Percentiles rank a stretch among this genome's conserved stretches.
phyloP scores from a whole-genome alignment of 208 protist species.

The Jaenimonas drosophilae region DNA sequence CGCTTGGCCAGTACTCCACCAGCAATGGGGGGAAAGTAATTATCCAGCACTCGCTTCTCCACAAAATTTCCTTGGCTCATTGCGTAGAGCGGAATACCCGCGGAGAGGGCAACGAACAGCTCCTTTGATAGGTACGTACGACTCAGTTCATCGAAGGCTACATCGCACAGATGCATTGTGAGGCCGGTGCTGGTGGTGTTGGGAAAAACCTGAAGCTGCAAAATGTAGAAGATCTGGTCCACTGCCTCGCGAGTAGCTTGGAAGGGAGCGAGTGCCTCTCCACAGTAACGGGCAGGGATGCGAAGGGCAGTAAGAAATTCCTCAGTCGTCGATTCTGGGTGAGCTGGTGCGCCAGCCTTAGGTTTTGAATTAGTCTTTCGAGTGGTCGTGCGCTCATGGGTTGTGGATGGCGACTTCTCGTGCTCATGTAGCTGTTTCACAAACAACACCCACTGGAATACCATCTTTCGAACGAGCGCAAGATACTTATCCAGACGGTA shows the following conservation, averaged over 20 bases:
- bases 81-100: slow-evolving; percentile 60
- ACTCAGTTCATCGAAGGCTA: slow-evolving; percentile 67
- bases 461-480: slow-evolving; percentile 69
- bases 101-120: slow-evolving; percentile 54
- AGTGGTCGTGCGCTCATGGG: not conserved
- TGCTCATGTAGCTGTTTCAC: slow-evolving; percentile 23
- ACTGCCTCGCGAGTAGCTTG: slow-evolving; percentile 2
- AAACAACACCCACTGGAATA: slow-evolving; percentile 34
- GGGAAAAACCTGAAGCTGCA: slow-evolving; percentile 57
- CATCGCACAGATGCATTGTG: slow-evolving; percentile 79
- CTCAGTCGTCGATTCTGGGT: too few species aligned
- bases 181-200: slow-evolving; percentile 48
- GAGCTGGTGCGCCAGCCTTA: not conserved
- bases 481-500: slow-evolving; percentile 89
- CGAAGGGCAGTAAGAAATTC: too few species aligned
- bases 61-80: slow-evolving; percentile 82
- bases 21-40: slow-evolving; percentile 73
- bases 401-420: not conserved
- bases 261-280: not conserved
- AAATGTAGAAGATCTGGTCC: slow-evolving; percentile 48
- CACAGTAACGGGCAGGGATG: too few species aligned
- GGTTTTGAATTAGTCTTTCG: not conserved
- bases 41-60: slow-evolving; percentile 81
- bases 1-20: slow-evolving; percentile 40
- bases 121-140: slow-evolving; percentile 21